A percentile compares a stretch with the other conserved stretches of the same genome.
phyloP scores from a whole-genome alignment of 2,329 filamentous ascomycete genomes.

The Pseudogymnoascus pannorum region DNA sequence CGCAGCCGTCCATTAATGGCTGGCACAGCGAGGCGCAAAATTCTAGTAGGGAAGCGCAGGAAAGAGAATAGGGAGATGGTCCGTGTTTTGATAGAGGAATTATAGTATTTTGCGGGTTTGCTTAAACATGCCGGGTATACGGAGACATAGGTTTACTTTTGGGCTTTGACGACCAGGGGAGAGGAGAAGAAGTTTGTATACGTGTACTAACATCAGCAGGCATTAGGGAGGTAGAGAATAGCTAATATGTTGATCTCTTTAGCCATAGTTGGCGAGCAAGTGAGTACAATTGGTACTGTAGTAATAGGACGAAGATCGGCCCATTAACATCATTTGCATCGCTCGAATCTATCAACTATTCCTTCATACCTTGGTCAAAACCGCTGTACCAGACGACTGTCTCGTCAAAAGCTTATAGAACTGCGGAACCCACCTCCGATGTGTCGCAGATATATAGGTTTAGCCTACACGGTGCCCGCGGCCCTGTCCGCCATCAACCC shows the following conservation, averaged over 20 bases:
- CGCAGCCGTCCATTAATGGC: not conserved
- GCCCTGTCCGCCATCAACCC: conserved; percentile 3
- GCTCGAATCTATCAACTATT: not conserved
- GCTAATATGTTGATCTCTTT: not conserved
- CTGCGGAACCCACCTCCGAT: not conserved
- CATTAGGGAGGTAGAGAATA: not conserved
- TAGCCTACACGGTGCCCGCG: not conserved
- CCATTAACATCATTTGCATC: not conserved
- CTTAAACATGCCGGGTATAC: not conserved
- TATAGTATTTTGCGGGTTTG: not conserved
- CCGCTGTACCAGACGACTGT: not conserved
- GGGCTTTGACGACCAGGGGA: not conserved
- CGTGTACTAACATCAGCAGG: not conserved
- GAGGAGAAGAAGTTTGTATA: not conserved
- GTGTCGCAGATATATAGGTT: not conserved
- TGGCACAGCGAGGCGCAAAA: not conserved
- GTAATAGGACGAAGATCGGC: not conserved
- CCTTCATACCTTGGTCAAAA: not conserved
- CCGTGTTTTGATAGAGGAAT: not conserved
- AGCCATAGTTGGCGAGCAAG: not conserved
- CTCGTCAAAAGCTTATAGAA: not conserved
- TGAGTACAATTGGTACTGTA: not conserved
- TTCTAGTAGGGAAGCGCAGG: not conserved
- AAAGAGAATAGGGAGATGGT: not conserved
- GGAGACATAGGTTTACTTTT: not conserved